These are phyloP conservation scores for Moesziomyces parantarcticus DNA, from an alignment of 1,284 basidiomycete species.

Conservation along the genomic window DNA sequence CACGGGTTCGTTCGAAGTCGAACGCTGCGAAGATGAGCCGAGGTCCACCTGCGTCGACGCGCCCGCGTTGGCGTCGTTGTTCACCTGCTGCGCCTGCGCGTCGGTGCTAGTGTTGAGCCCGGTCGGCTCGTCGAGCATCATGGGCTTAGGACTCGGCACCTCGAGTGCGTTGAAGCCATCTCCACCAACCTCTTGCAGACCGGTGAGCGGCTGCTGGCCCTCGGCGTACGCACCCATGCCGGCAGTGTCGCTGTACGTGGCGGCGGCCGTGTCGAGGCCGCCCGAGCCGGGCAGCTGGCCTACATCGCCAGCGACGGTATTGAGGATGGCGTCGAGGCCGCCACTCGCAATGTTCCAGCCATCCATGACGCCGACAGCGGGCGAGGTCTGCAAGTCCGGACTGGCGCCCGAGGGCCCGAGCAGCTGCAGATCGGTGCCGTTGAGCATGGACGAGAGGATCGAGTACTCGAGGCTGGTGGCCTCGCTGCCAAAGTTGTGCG, in stretches of 20 bases:
- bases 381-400: slow-evolving; percentile 51
- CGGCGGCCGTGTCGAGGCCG: slow-evolving; percentile 36
- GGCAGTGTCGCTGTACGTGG: slow-evolving; percentile 38
- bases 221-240: slow-evolving; percentile 24
- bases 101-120: slow-evolving; percentile 2
- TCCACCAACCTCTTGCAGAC: slow-evolving; percentile 20
- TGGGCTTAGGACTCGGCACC: slow-evolving; percentile 47
- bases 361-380: slow-evolving; percentile 55
- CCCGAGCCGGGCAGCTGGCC: slow-evolving; percentile 22
- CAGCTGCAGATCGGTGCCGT: slow-evolving; percentile 58
- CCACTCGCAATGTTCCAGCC: slow-evolving; percentile 47
- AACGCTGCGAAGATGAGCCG: slow-evolving; percentile 39
- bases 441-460: slow-evolving; percentile 86
- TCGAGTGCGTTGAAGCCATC: slow-evolving; percentile 50
- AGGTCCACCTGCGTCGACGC: slow-evolving; percentile 23
- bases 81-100: slow-evolving; percentile 15
- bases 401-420: slow-evolving; percentile 47
- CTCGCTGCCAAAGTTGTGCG: slow-evolving; percentile 80
- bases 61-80: slow-evolving; percentile 5
- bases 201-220: slow-evolving; percentile 8
- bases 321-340: slow-evolving; percentile 31
- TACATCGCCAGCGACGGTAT: slow-evolving; percentile 13
- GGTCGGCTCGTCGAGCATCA: slow-evolving; percentile 26
- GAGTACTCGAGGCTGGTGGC: slow-evolving; percentile 91
- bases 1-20: slow-evolving; percentile 41